Percentiles rank a stretch among this genome's conserved stretches.
Conservation (phyloP, 2,329 filamentous ascomycete genomes). For the Cladosporium sp. region DNA sequence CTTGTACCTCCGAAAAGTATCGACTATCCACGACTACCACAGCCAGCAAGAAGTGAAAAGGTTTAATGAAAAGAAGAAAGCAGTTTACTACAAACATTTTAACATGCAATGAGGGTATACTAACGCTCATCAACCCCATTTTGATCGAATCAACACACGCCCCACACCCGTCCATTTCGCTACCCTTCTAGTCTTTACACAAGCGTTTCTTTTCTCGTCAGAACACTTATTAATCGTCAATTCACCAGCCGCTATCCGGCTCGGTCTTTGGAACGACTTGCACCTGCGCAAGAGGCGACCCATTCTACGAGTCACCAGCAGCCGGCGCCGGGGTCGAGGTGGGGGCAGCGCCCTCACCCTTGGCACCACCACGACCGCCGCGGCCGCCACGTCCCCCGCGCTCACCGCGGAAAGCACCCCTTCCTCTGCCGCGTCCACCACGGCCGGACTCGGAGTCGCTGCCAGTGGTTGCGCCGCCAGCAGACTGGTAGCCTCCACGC, state of each 20-base stretch:
- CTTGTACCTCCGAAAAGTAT: too few relatives aligned
- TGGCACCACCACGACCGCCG: slow-evolving; percentile 30
- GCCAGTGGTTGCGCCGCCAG: slow-evolving; percentile 31
- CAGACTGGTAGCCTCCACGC: slow-evolving; percentile 30
- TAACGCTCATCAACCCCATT: slow-evolving; percentile 12
- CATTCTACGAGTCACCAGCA: slow-evolving; percentile 7
- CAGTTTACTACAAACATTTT: slow-evolving; percentile 4
- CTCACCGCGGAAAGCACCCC: slow-evolving; percentile 48
- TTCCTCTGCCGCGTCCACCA: slow-evolving; percentile 47
- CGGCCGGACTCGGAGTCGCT: slow-evolving; percentile 70
- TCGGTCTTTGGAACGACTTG: not conserved
- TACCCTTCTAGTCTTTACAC: slow-evolving; percentile 8
- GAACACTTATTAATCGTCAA: not conserved
- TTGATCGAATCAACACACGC: not conserved
- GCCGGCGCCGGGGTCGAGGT: slow-evolving; percentile 16
- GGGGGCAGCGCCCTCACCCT: slow-evolving; percentile 18
- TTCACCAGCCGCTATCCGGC: not conserved
- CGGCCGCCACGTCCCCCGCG: slow-evolving; percentile 52
- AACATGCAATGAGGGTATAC: slow-evolving; percentile 14
- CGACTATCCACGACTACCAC: not conserved
- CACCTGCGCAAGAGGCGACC: not conserved
- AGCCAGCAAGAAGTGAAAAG: not conserved
- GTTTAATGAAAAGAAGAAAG: not conserved
- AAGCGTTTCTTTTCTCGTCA: not conserved
- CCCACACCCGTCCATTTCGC: not conserved